Percentiles rank a stretch among this genome's conserved stretches.
These are phyloP conservation scores for Wickerhamiella pararugosa DNA, from an alignment of 1,139 yeast genomes.

Conservation along the genomic window DNA sequence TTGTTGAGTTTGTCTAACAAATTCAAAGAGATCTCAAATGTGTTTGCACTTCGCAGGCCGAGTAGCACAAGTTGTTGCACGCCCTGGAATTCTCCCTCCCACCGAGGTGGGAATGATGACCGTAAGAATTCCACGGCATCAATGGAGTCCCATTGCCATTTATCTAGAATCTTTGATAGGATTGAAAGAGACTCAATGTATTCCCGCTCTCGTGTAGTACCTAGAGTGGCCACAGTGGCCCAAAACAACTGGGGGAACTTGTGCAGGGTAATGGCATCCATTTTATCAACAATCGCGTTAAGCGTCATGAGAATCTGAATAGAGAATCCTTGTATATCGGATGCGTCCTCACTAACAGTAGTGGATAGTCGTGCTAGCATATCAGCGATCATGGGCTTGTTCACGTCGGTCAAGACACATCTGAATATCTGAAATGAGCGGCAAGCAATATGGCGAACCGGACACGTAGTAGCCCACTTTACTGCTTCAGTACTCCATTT, in stretches of 20 bases:
- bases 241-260: slow-evolving; percentile 91
- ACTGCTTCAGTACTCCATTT: slow-evolving; percentile 80
- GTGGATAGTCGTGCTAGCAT: slow-evolving; percentile 88
- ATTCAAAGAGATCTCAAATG: slow-evolving; percentile 65
- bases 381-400: slow-evolving; percentile 79
- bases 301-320: slow-evolving; percentile 95
- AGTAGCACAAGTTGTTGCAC: slow-evolving; percentile 61
- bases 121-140: slow-evolving; percentile 74
- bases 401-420: slow-evolving; percentile 60
- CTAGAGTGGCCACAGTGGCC: slow-evolving; percentile 87
- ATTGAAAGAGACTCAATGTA: slow-evolving; percentile 77
- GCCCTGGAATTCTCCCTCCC: slow-evolving; percentile 93
- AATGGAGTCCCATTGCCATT: slow-evolving; percentile 72
- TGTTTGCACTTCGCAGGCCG: slow-evolving; percentile 68
- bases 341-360: slow-evolving; percentile 77
- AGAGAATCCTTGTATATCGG: slow-evolving; percentile 90
- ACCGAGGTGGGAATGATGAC: slow-evolving; percentile 80
- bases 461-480: slow-evolving; percentile 94
- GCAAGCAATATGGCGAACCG: slow-evolving; percentile 93
- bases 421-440: slow-evolving; percentile 89
- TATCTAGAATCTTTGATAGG: slow-evolving; percentile 66
- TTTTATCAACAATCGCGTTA: slow-evolving; percentile 78
- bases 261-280: slow-evolving; percentile 60
- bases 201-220: slow-evolving; percentile 85
- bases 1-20: slow-evolving; percentile 58